These are phyloP conservation scores for Zelopaecilomyces penicillatus DNA, from an alignment of 2,329 filamentous ascomycete species.

Conservation along the genomic window DNA sequence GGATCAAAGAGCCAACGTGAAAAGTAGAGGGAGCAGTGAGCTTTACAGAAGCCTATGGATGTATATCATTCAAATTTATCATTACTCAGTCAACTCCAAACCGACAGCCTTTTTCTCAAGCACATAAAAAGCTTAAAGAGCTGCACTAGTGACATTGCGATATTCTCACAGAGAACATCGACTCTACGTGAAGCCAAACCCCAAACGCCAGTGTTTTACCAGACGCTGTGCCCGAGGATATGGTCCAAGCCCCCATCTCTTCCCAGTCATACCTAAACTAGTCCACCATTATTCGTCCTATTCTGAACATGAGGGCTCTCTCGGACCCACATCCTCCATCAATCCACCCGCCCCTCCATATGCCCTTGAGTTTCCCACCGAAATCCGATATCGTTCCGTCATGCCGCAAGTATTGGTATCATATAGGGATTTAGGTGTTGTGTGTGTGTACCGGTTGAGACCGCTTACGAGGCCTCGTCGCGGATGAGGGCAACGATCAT, in stretches of 20 bases:
- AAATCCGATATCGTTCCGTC: conserved; percentile 4
- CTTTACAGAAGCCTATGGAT: too few relatives aligned
- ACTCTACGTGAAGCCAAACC: conserved; percentile 15
- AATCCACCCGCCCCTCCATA: not conserved
- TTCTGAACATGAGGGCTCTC: conserved; percentile 3
- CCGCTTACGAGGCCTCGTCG: conserved; percentile 76
- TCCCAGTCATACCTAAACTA: conserved; percentile 17
- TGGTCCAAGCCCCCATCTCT: conserved; percentile 20
- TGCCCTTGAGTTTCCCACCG: conserved; percentile 5
- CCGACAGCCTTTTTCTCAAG: not conserved
- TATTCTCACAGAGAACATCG: conserved; percentile 8
- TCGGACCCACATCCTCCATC: not conserved
- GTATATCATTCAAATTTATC: conserved; percentile 13
- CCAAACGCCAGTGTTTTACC: conserved; percentile 21
- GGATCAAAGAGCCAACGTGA: too few relatives aligned
- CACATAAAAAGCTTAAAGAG: not conserved
- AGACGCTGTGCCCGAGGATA: conserved; percentile 22
- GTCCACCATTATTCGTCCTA: conserved; percentile 18
- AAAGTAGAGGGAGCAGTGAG: too few relatives aligned
- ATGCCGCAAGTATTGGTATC: conserved; percentile 9
- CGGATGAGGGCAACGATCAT: conserved; percentile 96
- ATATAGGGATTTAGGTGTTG: conserved; percentile 9
- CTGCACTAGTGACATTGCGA: conserved; percentile 1
- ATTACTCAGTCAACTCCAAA: conserved; percentile 22
- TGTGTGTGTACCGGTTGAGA: not conserved